These are phyloP conservation scores for Aspergillus leporis DNA, from an alignment of 495 filamentous ascomycete species.

Conservation along the genomic window DNA sequence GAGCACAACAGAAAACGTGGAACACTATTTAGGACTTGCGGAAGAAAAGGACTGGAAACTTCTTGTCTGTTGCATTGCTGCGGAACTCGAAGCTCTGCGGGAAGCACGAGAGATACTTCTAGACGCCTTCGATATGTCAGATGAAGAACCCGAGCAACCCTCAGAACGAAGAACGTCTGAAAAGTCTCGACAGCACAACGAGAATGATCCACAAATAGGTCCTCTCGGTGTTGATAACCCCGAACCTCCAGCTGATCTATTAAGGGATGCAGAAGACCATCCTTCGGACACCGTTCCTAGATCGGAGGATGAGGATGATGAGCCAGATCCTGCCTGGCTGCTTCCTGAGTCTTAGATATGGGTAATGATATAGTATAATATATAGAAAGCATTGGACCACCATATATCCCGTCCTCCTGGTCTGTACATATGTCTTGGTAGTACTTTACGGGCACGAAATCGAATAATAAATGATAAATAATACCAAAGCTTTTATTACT, in stretches of 20 bases:
- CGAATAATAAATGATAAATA: too few species aligned
- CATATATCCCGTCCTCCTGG: too few species aligned
- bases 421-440: not conserved
- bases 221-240: slow-evolving; percentile 32
- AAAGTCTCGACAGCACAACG: slow-evolving; percentile 2
- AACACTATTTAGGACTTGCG: slow-evolving; percentile 40
- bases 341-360: slow-evolving; percentile 31
- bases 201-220: slow-evolving; percentile 16
- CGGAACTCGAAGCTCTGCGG: slow-evolving; percentile 81
- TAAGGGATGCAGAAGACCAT: slow-evolving; percentile 33
- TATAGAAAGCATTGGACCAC: not conserved
- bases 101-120: slow-evolving; percentile 68
- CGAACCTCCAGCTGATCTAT: slow-evolving; percentile 42
- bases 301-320: slow-evolving; percentile 49
- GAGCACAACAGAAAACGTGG: slow-evolving; percentile 39
- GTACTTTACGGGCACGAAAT: too few species aligned
- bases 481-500: too few species aligned
- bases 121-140: slow-evolving; percentile 43
- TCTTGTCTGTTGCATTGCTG: slow-evolving; percentile 82
- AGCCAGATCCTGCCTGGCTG: slow-evolving; percentile 51
- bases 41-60: slow-evolving; percentile 75
- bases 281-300: slow-evolving; percentile 25
- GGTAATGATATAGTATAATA: not conserved
- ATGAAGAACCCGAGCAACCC: slow-evolving; percentile 22
- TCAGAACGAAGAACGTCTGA: slow-evolving; percentile 10